Base-by-base conservation (phyloP, 768 basidiomycete genomes). In the Lactarius psammicola region DNA sequence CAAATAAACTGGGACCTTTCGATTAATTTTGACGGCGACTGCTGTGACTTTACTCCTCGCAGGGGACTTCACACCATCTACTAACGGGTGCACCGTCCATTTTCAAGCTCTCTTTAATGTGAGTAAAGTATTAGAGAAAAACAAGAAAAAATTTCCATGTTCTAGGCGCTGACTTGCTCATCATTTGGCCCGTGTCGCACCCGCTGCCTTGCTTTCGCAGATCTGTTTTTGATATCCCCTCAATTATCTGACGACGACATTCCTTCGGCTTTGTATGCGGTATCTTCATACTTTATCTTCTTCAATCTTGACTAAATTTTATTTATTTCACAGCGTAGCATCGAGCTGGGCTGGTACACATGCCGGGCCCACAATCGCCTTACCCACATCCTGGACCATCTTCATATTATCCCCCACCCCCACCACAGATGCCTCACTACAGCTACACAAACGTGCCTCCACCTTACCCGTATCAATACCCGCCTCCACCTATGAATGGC, bases 401-500 rank as follows among this genome's bases (percentile, higher is more conserved):
- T 33, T 73, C 72, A 30, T 76, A 74, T 54, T 71, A 75, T 56
- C 56, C n/a, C n/a, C n/a, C 73, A 20, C 72, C 71, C 0, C 75
- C 75, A 7, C 72, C 72, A 2, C 73, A 73, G 1, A 70, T 71
- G 23, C 71, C 70, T 15, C 73, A 67, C n/a, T 74, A 71, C 60
- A 56, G 60, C 18, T 75, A 71, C 59, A 28, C 70, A 2, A 67
- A 65, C 30, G 59, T 68, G n/a, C 72, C 71, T 13, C 64, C 71
- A 7, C 74, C 74, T 10, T 75, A 76, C 64, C 64, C 65, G 38
- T 76, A 78, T 59, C 73, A 69, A 46, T 75, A 76, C 56, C 71
- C 72, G 0, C 64, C 80, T 51, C 76, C 78, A 6, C 81, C 79
- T 60, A 76, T 80, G 74, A 78, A 78, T 65, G 76, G 69, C 3